These are phyloP conservation scores for Cinnamomum chago DNA, from an alignment of 164 flowering plant species.

Conservation along the genomic window DNA sequence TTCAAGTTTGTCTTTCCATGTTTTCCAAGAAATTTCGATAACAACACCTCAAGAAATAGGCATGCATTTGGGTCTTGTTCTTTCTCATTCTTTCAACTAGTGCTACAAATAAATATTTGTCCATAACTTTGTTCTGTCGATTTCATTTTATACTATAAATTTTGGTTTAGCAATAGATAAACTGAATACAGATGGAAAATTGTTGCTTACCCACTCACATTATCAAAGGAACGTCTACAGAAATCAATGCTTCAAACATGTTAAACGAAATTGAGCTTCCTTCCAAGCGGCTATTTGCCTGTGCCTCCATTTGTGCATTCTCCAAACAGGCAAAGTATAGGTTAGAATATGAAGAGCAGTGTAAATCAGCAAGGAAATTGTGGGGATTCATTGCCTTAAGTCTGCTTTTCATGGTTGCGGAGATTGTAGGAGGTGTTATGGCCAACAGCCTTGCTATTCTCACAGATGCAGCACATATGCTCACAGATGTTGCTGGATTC, in stretches of 20 bases:
- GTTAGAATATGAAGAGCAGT: constrained; percentile 29
- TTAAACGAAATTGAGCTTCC: not conserved
- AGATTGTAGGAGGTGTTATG: constrained; percentile 44
- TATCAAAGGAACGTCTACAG: not conserved
- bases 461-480: constrained; percentile 49
- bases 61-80: too few relatives aligned
- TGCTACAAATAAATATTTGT: too few relatives aligned
- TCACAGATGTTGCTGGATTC: constrained; percentile 46
- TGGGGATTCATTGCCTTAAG: constrained; percentile 18
- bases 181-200: not conserved
- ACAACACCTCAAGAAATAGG: too few relatives aligned
- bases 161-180: too few relatives aligned
- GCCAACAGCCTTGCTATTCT: constrained; percentile 49
- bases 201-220: not conserved
- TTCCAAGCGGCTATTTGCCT: not conserved
- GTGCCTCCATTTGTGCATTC: constrained; percentile 32
- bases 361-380: too few relatives aligned
- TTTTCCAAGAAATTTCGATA: too few relatives aligned
- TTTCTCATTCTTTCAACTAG: too few relatives aligned
- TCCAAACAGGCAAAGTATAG: constrained; percentile 24
- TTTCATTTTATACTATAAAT: too few relatives aligned
- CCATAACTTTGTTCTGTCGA: too few relatives aligned
- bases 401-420: constrained; percentile 31
- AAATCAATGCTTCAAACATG: not conserved
- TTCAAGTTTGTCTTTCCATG: too few relatives aligned